Base-by-base conservation (phyloP, 2,329 filamentous ascomycete species). In the Diaporthe sp. region DNA sequence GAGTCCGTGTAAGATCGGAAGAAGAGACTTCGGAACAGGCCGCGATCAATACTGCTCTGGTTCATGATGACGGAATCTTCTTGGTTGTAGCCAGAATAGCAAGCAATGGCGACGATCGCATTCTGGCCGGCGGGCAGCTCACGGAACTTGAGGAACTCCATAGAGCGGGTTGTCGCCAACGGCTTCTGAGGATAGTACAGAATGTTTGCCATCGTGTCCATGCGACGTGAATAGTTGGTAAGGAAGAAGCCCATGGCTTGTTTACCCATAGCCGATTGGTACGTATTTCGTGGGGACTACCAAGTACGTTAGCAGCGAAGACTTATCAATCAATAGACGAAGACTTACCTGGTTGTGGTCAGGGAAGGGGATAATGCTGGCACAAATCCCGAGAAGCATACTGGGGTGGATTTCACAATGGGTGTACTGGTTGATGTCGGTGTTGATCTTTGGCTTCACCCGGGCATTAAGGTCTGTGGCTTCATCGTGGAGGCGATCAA, bases 41-140 rank as follows among this genome's bases (percentile, higher is more conserved):
- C 97, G 81, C 97, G 94, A 84, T 99, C 97, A 80, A 99, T 98
- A 84, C 95, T 98, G 86, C 95, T 98, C 87, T 99, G 97, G 84
- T 99, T 99, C 97, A 99, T 98, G 81, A 99, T 98, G 78, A 99
- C 96, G 78, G 97, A 99, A 92, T 99, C 97, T 95, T 99, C 97
- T 84, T 99, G 97, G 85, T 99, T 99, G 88, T 99, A 99, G 75
- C 97, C 97, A 72, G 96, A 98, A 86, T 99, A 99, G 83, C 94
- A 97, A 75, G 95, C 92, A 85, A 99, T 99, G 54, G 97, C 97
- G 17, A 99, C 97, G 80, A 99, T 99, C 28, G 97, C 97, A 81
- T 99, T 99, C 83, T 99, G 97, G 3, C 97, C 97, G 22, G 97
- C 97, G 25, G 97, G 97, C 75, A 99, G 88, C 84, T 99, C 97